Evolutionary conservation across 129 eudicot genomes (phyloP).

Genomic region (Smallanthus sonchifolius): DNA sequence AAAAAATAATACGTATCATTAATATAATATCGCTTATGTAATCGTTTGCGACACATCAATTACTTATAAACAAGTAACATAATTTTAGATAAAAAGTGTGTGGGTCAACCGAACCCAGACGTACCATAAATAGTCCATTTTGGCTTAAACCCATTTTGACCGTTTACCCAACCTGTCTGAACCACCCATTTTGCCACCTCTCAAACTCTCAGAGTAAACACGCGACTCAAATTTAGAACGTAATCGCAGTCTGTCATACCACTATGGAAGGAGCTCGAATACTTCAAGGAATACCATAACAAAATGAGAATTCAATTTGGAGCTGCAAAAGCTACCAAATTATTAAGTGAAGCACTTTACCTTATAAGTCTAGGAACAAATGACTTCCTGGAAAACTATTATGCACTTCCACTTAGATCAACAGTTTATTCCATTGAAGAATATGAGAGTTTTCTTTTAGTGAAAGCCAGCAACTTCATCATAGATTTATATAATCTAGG

Average conservation of each 20-base stretch:
- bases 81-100: background rate
- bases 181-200: background rate
- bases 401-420: conserved; percentile 45
- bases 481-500: conserved; percentile 55
- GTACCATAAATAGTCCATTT: background rate
- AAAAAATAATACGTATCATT: background rate
- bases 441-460: conserved; percentile 48
- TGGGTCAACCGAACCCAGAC: background rate
- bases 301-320: conserved; percentile 54
- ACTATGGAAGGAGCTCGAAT: conserved; percentile 65
- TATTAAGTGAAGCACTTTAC: conserved; percentile 65
- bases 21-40: background rate
- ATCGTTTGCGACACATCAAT: background rate
- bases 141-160: background rate
- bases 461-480: conserved; percentile 52
- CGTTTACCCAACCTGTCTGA: background rate
- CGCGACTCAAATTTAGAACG: background rate
- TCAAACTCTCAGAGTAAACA: background rate
- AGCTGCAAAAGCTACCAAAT: conserved; percentile 30
- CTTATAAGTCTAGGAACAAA: conserved; percentile 81
- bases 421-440: conserved; percentile 41
- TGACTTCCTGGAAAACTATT: conserved; percentile 84
- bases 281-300: conserved; percentile 67
- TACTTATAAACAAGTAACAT: background rate
- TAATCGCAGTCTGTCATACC: conserved; percentile 79